These are phyloP conservation scores for Dryas alaskensis DNA, from an alignment of 306 rosid species.

Conservation along the genomic window DNA sequence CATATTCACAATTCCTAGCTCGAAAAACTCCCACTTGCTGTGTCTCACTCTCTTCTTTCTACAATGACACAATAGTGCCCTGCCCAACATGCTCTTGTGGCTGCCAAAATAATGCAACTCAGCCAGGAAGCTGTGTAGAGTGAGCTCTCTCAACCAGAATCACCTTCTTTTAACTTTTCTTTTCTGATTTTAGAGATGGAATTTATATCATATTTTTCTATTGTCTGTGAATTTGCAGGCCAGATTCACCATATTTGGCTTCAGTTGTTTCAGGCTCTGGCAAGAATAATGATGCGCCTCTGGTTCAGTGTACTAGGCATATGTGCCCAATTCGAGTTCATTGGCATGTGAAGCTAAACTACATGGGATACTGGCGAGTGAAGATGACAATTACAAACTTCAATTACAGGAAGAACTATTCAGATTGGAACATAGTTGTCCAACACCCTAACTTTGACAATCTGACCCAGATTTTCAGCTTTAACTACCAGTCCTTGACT, in stretches of 20 bases:
- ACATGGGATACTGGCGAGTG: slow-evolving; percentile 84
- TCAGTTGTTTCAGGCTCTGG: slow-evolving; percentile 49
- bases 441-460: slow-evolving; percentile 96
- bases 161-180: slow-evolving; percentile 12
- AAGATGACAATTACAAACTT: slow-evolving; percentile 83
- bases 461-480: slow-evolving; percentile 81
- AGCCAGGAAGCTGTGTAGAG: slow-evolving; percentile 66
- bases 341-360: slow-evolving; percentile 85
- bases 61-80: slow-evolving; percentile 68
- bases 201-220: neutral
- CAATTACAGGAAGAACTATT: slow-evolving; percentile 70
- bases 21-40: slow-evolving; percentile 75
- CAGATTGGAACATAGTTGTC: slow-evolving; percentile 77
- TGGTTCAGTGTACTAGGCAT: slow-evolving; percentile 77
- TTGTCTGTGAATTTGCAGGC: slow-evolving; percentile 36
- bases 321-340: slow-evolving; percentile 92
- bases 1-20: slow-evolving; percentile 84
- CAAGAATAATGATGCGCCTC: slow-evolving; percentile 40
- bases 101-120: slow-evolving; percentile 52
- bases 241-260: slow-evolving; percentile 51
- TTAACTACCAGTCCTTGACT: slow-evolving; percentile 60
- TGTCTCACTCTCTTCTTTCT: slow-evolving; percentile 84
- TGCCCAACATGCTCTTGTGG: slow-evolving; percentile 82
- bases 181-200: neutral
- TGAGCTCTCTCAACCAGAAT: slow-evolving; percentile 35